Evolutionary conservation across 2,329 filamentous ascomycete genomes (phyloP), one percentile per base, ranked within the genome.

Genomic region (Microdochium bolleyi): DNA sequence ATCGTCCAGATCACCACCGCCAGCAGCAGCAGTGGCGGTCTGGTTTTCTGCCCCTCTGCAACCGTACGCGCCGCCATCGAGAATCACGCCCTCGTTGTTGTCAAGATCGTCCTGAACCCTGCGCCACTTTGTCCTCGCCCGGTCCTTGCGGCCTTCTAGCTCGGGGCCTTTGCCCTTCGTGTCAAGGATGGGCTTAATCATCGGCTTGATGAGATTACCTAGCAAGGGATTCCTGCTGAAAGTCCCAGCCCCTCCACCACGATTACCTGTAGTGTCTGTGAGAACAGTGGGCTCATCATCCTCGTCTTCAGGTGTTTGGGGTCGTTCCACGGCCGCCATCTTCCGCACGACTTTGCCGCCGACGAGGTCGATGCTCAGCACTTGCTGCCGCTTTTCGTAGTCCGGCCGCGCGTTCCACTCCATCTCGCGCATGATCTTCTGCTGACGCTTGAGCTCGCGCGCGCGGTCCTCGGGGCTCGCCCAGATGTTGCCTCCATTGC

Each of bases 371-470:
- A 96, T 88, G 63, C 88, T 92, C 58, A 95, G 80, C 1, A 96
- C 87, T 55, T 94, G 85, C 60, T 80, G 83, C 54, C 89, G 80
- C 77, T 92, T 95, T 73, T 96, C 92, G 68, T 91, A 96, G 56
- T 95, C 92, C 0, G 91, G 90, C 51, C 81, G 76, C 3, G 87
- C 85, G 59, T 87, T 88, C 84, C 91, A 95, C 62, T 95, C 89
- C 76, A 94, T 85, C 69, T 95, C 89, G 4, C 89, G 76, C 59
- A 95, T 70, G 3, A 92, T 73, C 65, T 88, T 89, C 70, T 95
- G 91, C 70, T 96, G 92, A 54, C 84, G 80, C 69, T 92, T 95
- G 53, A 96, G 72, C 66, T 94, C 89, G 58, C 84, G 76, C 1
- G 91, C 92, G 44, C 91, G 79, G 67, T 95, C 89, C 57, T 88